These are phyloP conservation scores for Saccharomycopsis selenospora DNA, from an alignment of 805 yeast genomes.

Conservation along the genomic window DNA sequence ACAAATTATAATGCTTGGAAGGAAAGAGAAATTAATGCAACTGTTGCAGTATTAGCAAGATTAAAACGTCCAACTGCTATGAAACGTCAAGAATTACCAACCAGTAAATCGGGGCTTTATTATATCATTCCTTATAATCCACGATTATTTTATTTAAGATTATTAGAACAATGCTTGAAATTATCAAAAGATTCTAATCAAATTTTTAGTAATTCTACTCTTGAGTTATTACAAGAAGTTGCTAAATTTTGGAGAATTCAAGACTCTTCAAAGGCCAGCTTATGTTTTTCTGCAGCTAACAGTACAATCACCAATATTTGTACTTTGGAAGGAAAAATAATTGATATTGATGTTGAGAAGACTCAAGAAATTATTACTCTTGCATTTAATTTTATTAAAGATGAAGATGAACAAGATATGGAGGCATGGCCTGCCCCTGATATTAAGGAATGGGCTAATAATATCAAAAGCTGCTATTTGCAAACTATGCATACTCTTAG, in stretches of 20 bases:
- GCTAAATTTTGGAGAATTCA: conserved; percentile 52
- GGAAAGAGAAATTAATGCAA: conserved; percentile 29
- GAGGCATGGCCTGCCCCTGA: conserved; percentile 38
- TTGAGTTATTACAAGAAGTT: conserved; percentile 14
- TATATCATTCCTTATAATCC: conserved; percentile 22
- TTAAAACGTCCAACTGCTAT: conserved; percentile 18
- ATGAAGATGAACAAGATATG: conserved; percentile 25
- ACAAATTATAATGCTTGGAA: conserved; percentile 38
- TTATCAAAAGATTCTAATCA: not conserved
- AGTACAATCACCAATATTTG: conserved; percentile 27
- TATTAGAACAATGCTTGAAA: conserved; percentile 31
- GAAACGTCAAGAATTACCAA: conserved; percentile 5
- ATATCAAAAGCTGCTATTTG: conserved; percentile 39
- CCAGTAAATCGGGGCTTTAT: conserved; percentile 21
- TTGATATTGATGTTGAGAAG: conserved; percentile 26
- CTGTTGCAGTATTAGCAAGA: conserved; percentile 27
- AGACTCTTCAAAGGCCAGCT: conserved; percentile 40
- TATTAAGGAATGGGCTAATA: conserved; percentile 42
- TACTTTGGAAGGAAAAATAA: conserved; percentile 14
- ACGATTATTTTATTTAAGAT: conserved; percentile 32
- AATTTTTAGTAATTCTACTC: conserved; percentile 14
- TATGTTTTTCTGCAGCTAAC: conserved; percentile 45
- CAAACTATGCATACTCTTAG: conserved; percentile 41
- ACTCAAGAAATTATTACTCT: conserved; percentile 31
- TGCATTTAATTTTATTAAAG: conserved; percentile 23